Evolutionary conservation across 1,139 yeast genomes (phyloP).

Genomic region (Groenewaldozyma sp.): DNA sequence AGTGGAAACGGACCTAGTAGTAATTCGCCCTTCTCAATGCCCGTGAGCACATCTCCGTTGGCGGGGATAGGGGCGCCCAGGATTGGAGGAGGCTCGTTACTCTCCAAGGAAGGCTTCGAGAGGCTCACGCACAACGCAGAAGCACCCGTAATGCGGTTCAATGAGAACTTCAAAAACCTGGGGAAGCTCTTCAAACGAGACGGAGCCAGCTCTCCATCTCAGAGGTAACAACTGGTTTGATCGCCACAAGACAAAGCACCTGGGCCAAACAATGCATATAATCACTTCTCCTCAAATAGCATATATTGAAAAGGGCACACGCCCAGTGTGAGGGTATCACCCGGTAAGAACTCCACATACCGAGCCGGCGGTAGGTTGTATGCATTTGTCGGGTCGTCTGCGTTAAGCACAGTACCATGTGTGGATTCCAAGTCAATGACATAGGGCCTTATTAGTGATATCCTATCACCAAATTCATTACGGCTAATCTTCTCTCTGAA

Average conservation of each 20-base stretch:
- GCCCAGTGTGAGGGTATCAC: constrained; percentile 43
- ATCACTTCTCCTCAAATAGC: constrained; percentile 1
- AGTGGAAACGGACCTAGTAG: constrained; percentile 5
- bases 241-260: no score
- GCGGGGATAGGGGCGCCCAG: not conserved
- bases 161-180: constrained; percentile 48
- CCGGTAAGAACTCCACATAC: constrained; percentile 39
- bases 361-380: constrained; percentile 34
- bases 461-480: constrained; percentile 18
- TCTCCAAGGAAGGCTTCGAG: constrained; percentile 46
- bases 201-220: constrained; percentile 9
- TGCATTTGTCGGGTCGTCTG: constrained; percentile 20
- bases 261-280: no score
- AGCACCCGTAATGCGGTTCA: constrained; percentile 43
- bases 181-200: constrained; percentile 53
- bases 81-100: constrained; percentile 11
- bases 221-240: not conserved
- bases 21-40: constrained; percentile 3
- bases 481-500: constrained; percentile 28
- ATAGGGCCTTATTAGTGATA: constrained; percentile 31
- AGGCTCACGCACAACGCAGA: constrained; percentile 44
- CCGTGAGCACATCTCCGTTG: constrained; percentile 2
- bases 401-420: constrained; percentile 46
- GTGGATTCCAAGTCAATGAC: constrained; percentile 46
- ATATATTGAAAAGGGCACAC: constrained; percentile 18